Evolutionary conservation across 2,329 filamentous ascomycete genomes (phyloP).

Genomic region (Arthrinium phaeospermum): DNA sequence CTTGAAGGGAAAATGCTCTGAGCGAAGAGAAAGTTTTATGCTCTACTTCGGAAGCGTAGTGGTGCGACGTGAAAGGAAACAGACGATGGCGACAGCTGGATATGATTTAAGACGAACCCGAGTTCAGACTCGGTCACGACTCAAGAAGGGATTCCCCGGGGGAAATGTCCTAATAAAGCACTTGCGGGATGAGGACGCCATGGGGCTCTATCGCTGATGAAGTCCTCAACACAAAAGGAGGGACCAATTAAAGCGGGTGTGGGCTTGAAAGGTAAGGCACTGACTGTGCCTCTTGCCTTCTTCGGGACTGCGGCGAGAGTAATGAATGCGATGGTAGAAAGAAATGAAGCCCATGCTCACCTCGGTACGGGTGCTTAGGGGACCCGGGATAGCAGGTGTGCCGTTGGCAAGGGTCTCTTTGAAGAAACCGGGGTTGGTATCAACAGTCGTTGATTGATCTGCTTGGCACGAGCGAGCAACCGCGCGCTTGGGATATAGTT

Average conservation of each 20-base stretch:
- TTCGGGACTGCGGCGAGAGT: constrained; percentile 13
- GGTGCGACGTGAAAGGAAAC: constrained; percentile 12
- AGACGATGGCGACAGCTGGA: neutral
- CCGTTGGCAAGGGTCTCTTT: neutral
- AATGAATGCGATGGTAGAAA: constrained; percentile 1
- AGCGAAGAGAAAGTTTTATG: constrained; percentile 5
- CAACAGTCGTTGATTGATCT: neutral
- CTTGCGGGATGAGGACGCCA: constrained; percentile 1
- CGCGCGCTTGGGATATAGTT: neutral
- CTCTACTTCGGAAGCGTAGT: neutral
- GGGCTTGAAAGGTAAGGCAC: neutral
- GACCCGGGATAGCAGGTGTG: neutral
- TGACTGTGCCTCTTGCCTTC: neutral
- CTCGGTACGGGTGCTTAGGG: neutral
- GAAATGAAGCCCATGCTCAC: constrained; percentile 10
- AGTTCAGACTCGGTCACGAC: neutral
- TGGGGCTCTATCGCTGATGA: neutral
- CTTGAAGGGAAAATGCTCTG: neutral
- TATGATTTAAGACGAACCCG: constrained; percentile 8
- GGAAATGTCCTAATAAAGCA: constrained; percentile 5
- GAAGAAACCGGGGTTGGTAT: neutral
- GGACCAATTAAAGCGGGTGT: constrained; percentile 6
- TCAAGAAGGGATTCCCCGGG: neutral
- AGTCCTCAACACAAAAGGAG: constrained; percentile 3
- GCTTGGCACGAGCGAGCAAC: neutral